Percentiles rank a stretch among this genome's conserved stretches.
phyloP scores from a whole-genome alignment of 2,329 filamentous ascomycete species.

The Aureobasidium subglaciale region DNA sequence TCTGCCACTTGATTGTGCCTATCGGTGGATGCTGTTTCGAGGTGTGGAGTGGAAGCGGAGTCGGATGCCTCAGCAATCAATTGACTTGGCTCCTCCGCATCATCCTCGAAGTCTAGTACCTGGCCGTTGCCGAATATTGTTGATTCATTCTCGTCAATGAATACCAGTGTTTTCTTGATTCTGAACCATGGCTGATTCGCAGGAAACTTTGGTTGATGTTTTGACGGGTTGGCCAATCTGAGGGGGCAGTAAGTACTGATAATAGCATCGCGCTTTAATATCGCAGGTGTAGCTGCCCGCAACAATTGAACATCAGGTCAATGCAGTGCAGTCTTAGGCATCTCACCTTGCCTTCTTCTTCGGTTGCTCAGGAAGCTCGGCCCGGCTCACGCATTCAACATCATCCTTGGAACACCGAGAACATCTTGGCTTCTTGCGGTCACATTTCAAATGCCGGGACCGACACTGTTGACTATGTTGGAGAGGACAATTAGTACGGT shows the following conservation, averaged over 20 bases:
- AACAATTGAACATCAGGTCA: too few species aligned
- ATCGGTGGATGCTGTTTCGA: not conserved
- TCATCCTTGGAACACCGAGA: not conserved
- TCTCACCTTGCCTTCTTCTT: conserved; percentile 11
- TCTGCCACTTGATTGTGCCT: not conserved
- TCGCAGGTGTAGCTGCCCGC: too few species aligned
- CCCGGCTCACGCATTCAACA: not conserved
- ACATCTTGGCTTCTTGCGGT: conserved; percentile 4
- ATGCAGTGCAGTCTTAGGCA: too few species aligned
- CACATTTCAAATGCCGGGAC: conserved; percentile 1
- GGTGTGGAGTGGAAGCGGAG: not conserved
- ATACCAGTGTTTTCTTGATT: not conserved
- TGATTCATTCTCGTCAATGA: not conserved
- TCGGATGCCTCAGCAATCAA: not conserved
- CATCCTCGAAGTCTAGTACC: not conserved
- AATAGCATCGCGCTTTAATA: too few species aligned
- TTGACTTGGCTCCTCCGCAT: not conserved
- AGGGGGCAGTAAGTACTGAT: not conserved
- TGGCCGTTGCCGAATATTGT: not conserved
- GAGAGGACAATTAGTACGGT: not conserved
- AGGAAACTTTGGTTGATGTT: conserved; percentile 2
- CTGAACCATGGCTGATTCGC: not conserved
- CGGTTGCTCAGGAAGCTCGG: not conserved
- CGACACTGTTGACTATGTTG: not conserved
- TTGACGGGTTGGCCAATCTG: not conserved